These are phyloP conservation scores for Agaricales sp. DNA, from an alignment of 1,284 basidiomycete genomes.

Conservation along the genomic window DNA sequence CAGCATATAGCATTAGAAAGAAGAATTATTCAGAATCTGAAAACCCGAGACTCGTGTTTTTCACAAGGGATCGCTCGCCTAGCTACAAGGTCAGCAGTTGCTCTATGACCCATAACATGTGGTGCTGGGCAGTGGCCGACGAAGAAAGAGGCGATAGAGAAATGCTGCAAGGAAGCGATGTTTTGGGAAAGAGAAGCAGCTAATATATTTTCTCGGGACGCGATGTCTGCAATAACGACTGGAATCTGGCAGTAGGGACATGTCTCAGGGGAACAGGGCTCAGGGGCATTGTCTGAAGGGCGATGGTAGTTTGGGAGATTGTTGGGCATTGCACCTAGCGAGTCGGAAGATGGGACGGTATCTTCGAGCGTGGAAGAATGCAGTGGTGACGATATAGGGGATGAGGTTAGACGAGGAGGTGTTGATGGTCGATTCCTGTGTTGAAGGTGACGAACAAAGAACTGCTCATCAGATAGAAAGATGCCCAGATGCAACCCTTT, in stretches of 20 bases:
- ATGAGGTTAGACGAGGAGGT: neutral
- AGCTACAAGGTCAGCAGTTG: no score
- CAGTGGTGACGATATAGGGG: neutral
- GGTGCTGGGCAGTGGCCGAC: neutral
- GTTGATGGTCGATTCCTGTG: conserved; percentile 10
- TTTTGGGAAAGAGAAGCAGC: neutral
- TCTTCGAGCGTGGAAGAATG: neutral
- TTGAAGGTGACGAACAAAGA: conserved; percentile 25
- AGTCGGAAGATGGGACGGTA: neutral
- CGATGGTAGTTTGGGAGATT: neutral
- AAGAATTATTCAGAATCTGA: no score
- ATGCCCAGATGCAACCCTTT: conserved; percentile 29
- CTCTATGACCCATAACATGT: no score
- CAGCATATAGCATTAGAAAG: no score
- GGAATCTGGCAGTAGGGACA: neutral
- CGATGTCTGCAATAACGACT: neutral
- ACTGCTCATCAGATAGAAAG: conserved; percentile 33
- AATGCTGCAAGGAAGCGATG: neutral
- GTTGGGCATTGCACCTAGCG: no score
- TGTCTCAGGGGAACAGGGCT: neutral
- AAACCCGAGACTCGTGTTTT: no score
- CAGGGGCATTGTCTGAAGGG: neutral
- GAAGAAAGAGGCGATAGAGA: neutral
- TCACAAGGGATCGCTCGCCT: no score
- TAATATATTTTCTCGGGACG: neutral